phyloP scores from a whole-genome alignment of 306 rosid species.

The Senna tora region DNA sequence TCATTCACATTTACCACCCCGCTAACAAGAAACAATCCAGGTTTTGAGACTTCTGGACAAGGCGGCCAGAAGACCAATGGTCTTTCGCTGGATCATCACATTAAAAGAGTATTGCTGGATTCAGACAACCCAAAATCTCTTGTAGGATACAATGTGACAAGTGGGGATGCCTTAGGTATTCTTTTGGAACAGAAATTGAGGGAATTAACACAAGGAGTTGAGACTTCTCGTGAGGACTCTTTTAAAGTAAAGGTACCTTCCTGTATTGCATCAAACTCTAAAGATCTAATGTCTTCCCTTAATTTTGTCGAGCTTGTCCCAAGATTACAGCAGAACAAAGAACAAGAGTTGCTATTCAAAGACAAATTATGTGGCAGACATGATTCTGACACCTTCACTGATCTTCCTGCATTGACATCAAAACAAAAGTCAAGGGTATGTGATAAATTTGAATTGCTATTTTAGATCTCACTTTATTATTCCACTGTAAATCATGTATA shows the following conservation, averaged over 20 bases:
- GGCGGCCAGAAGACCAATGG: constrained; percentile 41
- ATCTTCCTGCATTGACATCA: constrained; percentile 48
- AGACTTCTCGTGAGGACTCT: constrained; percentile 48
- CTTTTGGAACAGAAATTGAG: constrained; percentile 89
- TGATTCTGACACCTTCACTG: constrained; percentile 54
- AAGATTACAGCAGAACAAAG: constrained; percentile 48
- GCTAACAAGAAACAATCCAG: constrained; percentile 58
- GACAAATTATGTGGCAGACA: constrained; percentile 38
- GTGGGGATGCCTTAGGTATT: constrained; percentile 80
- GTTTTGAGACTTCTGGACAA: constrained; percentile 58
- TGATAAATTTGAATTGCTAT: constrained; percentile 27
- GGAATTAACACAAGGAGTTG: constrained; percentile 65
- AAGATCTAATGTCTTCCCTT: constrained; percentile 40
- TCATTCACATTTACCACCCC: constrained; percentile 98
- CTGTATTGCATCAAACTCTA: constrained; percentile 42
- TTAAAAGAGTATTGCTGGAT: constrained; percentile 60
- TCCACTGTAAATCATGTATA: constrained; percentile 1
- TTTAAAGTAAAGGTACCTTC: constrained; percentile 54
- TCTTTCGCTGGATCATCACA: constrained; percentile 56
- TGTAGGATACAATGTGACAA: constrained; percentile 71
- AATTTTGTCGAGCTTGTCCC: constrained; percentile 40
- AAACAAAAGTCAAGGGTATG: constrained; percentile 70
- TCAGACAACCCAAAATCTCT: constrained; percentile 66
- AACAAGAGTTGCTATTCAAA: constrained; percentile 42
- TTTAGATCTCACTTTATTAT: background rate